Evolutionary conservation across 495 filamentous ascomycete species (phyloP).

Genomic region (Penicillium waksmanii): DNA sequence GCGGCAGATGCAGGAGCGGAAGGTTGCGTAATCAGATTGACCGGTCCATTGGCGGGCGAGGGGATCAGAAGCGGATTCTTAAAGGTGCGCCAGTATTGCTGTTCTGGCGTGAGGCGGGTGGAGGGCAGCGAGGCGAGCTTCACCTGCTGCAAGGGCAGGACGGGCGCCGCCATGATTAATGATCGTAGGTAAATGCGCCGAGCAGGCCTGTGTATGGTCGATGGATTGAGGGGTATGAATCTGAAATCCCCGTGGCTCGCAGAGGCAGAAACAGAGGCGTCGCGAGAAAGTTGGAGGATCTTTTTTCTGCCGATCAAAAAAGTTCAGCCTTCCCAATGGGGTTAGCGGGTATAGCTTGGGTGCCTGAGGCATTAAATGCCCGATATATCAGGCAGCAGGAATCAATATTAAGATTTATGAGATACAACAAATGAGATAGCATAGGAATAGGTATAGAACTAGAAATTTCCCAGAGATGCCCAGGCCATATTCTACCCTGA

Average conservation of each 20-base stretch:
- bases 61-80: slow-evolving; percentile 84
- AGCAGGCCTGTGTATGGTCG: not conserved
- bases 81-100: slow-evolving; percentile 93
- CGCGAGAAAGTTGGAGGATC: slow-evolving; percentile 29
- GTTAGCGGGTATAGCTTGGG: slow-evolving; percentile 26
- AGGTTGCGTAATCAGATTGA: slow-evolving; percentile 88
- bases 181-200: slow-evolving; percentile 6
- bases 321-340: slow-evolving; percentile 28
- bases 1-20: slow-evolving; percentile 51
- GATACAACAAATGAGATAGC: no score
- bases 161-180: slow-evolving; percentile 80
- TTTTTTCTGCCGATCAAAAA: slow-evolving; percentile 42
- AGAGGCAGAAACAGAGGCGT: slow-evolving; percentile 6
- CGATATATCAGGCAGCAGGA: not conserved
- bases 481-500: no score
- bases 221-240: slow-evolving; percentile 3
- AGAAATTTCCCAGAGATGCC: no score
- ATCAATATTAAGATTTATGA: no score
- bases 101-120: slow-evolving; percentile 72
- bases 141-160: slow-evolving; percentile 77
- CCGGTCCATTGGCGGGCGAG: slow-evolving; percentile 78
- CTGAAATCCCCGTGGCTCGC: slow-evolving; percentile 14
- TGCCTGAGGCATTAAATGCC: slow-evolving; percentile 20
- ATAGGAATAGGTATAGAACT: no score
- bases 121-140: slow-evolving; percentile 70